phyloP scores from a whole-genome alignment of 345 rosid species.

The Populus simonii region DNA sequence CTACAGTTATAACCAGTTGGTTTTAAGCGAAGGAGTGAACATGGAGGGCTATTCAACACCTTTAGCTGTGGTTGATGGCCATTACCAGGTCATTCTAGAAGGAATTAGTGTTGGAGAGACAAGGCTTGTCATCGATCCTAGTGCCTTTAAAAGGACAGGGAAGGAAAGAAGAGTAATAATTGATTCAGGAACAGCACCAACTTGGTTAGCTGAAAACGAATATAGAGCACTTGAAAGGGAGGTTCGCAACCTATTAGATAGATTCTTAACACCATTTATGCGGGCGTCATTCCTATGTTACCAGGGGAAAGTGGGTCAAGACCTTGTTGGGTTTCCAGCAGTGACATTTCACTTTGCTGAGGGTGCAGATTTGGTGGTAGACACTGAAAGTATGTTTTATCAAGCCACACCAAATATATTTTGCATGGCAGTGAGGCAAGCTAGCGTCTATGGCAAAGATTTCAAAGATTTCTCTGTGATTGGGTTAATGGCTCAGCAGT shows the following conservation, averaged over 20 bases:
- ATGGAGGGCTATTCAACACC: slow-evolving; percentile 54
- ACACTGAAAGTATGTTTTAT: slow-evolving; percentile 44
- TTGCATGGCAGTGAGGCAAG: slow-evolving; percentile 43
- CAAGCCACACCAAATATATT: slow-evolving; percentile 31
- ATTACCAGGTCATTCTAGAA: slow-evolving; percentile 44
- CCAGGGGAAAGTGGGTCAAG: slow-evolving; percentile 28
- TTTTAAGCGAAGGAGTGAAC: slow-evolving; percentile 40
- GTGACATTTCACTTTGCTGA: slow-evolving; percentile 48
- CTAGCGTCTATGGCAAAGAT: background rate
- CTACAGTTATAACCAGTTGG: slow-evolving; percentile 38
- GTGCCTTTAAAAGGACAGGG: slow-evolving; percentile 22
- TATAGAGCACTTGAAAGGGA: slow-evolving; percentile 36
- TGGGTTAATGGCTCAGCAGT: slow-evolving; percentile 47
- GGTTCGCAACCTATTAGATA: slow-evolving; percentile 27
- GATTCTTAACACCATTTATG: slow-evolving; percentile 14
- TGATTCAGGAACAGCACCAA: slow-evolving; percentile 44
- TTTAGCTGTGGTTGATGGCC: slow-evolving; percentile 29
- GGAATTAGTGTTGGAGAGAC: slow-evolving; percentile 46
- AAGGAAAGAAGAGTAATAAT: slow-evolving; percentile 36
- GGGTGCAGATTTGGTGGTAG: slow-evolving; percentile 54
- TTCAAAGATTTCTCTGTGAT: slow-evolving; percentile 16
- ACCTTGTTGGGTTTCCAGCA: slow-evolving; percentile 49
- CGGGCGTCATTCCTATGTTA: slow-evolving; percentile 32
- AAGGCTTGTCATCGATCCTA: slow-evolving; percentile 37
- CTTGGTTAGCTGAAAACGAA: slow-evolving; percentile 39